phyloP scores from a whole-genome alignment of 257 asterid species.

The Linderniella brevidens region DNA sequence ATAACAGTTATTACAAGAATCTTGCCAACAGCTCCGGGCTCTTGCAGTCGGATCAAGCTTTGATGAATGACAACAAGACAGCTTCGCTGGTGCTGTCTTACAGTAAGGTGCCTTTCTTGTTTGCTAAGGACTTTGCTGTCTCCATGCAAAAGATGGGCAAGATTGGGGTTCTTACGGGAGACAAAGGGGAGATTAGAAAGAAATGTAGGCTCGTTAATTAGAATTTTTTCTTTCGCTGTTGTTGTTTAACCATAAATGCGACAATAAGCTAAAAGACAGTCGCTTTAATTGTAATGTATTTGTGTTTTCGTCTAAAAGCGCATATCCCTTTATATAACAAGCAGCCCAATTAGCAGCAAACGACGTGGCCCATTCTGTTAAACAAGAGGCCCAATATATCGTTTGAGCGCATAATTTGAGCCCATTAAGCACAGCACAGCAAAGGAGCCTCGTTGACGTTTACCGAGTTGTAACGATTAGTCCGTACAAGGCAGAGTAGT shows the following conservation, averaged over 20 bases:
- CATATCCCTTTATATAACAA: no score
- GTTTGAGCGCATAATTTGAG: no score
- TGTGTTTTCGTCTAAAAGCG: background rate
- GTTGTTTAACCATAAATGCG: background rate
- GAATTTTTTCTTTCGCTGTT: background rate
- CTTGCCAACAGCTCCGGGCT: conserved; percentile 35
- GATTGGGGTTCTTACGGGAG: conserved; percentile 39
- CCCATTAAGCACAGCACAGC: no score
- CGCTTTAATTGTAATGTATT: background rate
- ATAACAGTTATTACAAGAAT: conserved; percentile 45
- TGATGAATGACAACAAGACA: conserved; percentile 37
- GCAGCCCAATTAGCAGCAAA: no score
- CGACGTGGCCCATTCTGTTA: no score
- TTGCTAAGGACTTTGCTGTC: conserved; percentile 31
- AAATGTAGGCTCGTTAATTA: conserved; percentile 48
- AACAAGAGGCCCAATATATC: no score
- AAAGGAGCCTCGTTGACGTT: no score
- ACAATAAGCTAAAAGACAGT: background rate
- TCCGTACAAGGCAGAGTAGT: no score
- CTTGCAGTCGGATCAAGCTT: conserved; percentile 52
- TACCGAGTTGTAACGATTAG: no score
- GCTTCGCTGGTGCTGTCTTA: conserved; percentile 29
- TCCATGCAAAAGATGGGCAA: conserved; percentile 56
- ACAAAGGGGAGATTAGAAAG: conserved; percentile 43
- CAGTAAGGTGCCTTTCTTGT: conserved; percentile 31